Conservation (phyloP, 2,329 filamentous ascomycete genomes). For the Cordyceps tenuipes region DNA sequence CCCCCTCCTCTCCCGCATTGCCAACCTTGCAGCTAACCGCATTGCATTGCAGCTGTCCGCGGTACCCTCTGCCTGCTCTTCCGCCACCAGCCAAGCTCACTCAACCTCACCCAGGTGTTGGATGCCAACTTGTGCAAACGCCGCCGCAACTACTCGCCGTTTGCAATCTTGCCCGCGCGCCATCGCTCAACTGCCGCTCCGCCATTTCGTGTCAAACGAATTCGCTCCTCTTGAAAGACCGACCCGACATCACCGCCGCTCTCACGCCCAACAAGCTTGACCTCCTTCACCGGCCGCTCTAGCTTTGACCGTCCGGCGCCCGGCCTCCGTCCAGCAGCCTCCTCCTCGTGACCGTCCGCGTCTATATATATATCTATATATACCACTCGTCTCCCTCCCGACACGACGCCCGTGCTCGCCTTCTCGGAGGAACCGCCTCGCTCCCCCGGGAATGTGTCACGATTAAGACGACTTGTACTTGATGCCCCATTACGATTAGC, state of each 20-base stretch:
- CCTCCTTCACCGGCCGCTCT: not conserved
- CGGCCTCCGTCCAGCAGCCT: too few species aligned
- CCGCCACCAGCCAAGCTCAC: not conserved
- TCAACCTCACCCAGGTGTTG: not conserved
- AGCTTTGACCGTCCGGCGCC: not conserved
- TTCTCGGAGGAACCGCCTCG: not conserved
- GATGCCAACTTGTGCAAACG: not conserved
- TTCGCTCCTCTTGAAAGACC: not conserved
- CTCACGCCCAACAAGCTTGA: not conserved
- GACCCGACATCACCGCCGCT: not conserved
- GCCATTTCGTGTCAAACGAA: not conserved
- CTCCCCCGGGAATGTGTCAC: constrained; percentile 15
- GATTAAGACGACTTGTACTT: constrained; percentile 19
- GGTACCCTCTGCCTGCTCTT: not conserved
- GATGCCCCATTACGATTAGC: constrained; percentile 23
- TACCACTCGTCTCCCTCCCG: not conserved
- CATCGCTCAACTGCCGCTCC: not conserved
- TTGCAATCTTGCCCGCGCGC: not conserved
- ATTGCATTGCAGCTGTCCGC: constrained; percentile 17
- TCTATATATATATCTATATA: constrained; percentile 7
- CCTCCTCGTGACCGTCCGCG: not conserved
- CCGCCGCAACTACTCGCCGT: constrained; percentile 1
- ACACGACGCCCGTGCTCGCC: not conserved
- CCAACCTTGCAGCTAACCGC: constrained; percentile 23
- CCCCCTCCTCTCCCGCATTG: constrained; percentile 15